A percentile compares a stretch with the other conserved stretches of the same genome.
These are phyloP conservation scores for Colletotrichum zoysiae DNA, from an alignment of 2,329 filamentous ascomycete genomes.

Conservation along the genomic window DNA sequence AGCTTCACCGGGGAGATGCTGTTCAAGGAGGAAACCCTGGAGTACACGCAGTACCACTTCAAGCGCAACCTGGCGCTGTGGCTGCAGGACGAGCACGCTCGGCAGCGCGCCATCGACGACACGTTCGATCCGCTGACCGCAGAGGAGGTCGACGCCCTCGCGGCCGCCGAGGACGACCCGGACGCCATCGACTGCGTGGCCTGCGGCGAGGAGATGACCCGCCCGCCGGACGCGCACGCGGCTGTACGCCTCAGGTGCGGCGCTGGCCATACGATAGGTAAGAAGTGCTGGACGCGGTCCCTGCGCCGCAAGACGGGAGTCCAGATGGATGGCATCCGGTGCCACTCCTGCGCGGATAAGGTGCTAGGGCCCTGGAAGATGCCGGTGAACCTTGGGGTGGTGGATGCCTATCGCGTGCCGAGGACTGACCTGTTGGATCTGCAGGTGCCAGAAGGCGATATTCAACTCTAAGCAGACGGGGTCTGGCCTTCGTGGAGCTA, in stretches of 20 bases:
- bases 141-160: constrained; percentile 3
- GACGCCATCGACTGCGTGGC: not conserved
- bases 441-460: not conserved
- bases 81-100: constrained; percentile 2
- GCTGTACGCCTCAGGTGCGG: constrained; percentile 19
- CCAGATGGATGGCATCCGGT: constrained; percentile 1
- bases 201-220: constrained; percentile 11
- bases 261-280: constrained; percentile 12
- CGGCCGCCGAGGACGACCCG: not conserved
- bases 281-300: constrained; percentile 23
- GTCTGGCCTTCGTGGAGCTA: not conserved
- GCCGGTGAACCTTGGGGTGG: not conserved
- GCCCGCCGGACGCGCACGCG: constrained; percentile 9
- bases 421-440: not conserved
- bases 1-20: not conserved
- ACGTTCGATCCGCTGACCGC: not conserved
- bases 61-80: not conserved
- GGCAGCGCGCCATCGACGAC: not conserved
- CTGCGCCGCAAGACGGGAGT: not conserved
- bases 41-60: not conserved
- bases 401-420: not conserved
- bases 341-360: constrained; percentile 9
- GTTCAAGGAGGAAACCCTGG: not conserved
- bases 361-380: not conserved
- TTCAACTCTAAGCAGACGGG: not conserved